Conservation (phyloP, 192 early-diverging fungal genomes). For the Podochytrium sp. region DNA sequence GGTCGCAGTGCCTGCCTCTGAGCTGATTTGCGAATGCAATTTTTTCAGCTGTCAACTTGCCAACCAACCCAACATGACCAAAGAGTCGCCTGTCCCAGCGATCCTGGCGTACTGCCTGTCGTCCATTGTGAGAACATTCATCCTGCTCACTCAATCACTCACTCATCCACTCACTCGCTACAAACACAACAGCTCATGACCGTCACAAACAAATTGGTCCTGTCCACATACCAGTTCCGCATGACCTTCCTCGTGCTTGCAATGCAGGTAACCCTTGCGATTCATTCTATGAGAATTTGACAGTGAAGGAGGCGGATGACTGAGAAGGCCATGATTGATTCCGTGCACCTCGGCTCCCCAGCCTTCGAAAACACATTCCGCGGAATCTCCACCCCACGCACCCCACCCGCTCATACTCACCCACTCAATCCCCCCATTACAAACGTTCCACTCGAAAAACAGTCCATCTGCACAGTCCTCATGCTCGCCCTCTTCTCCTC, state of each 20-base stretch:
- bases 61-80: background rate
- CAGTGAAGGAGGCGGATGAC: background rate
- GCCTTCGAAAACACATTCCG: background rate
- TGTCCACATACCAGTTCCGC: conserved; percentile 52
- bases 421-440: conserved; percentile 47
- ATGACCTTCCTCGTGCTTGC: conserved; percentile 60
- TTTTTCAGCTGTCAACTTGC: no score
- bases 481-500: conserved; percentile 53
- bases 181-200: conserved; percentile 53
- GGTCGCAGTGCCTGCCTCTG: no score
- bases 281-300: background rate
- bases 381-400: background rate
- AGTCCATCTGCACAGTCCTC: conserved; percentile 37
- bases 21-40: no score
- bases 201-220: conserved; percentile 60
- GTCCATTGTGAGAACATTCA: conserved; percentile 64
- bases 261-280: conserved; percentile 44
- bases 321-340: no score
- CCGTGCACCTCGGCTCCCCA: no score
- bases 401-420: background rate
- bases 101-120: conserved; percentile 86
- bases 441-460: conserved; percentile 29
- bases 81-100: conserved; percentile 55
- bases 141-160: background rate
- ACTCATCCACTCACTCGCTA: background rate